Evolutionary conservation across 2,329 filamentous ascomycete genomes (phyloP).

Genomic region (Scleromitrula shiraiana): DNA sequence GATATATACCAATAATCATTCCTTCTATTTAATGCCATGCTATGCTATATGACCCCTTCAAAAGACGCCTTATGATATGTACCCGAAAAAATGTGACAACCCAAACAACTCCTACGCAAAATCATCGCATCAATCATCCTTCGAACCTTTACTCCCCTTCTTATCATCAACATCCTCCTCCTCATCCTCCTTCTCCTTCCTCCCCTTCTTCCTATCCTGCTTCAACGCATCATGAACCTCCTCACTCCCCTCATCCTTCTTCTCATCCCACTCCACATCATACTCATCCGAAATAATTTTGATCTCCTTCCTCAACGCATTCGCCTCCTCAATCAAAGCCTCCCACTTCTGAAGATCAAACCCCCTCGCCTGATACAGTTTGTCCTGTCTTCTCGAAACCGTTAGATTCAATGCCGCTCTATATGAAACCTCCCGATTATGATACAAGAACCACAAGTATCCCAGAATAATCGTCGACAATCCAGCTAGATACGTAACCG

Average conservation of each 20-base stretch:
- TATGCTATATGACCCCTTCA: no score
- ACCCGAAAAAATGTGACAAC: no score
- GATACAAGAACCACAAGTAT: slow-evolving; percentile 90
- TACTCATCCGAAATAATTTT: slow-evolving; percentile 76
- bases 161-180: slow-evolving; percentile 30
- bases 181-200: slow-evolving; percentile 31
- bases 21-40: no score
- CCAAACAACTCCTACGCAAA: no score
- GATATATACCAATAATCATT: no score
- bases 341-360: slow-evolving; percentile 77
- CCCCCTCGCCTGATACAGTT: slow-evolving; percentile 66
- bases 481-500: slow-evolving; percentile 83
- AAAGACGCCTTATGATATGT: no score
- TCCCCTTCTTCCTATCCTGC: slow-evolving; percentile 37
- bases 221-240: slow-evolving; percentile 51
- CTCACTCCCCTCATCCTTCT: slow-evolving; percentile 61
- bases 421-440: slow-evolving; percentile 84
- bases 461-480: slow-evolving; percentile 79
- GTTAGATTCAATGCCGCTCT: slow-evolving; percentile 81
- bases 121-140: no score
- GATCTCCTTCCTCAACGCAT: slow-evolving; percentile 69
- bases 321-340: slow-evolving; percentile 68
- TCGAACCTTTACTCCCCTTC: slow-evolving; percentile 1
- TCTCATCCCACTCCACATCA: slow-evolving; percentile 84
- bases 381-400: slow-evolving; percentile 67